Evolutionary conservation across 2,329 filamentous ascomycete species (phyloP), one percentile per base, ranked within the genome.

Genomic region (Microcyclospora tardicrescens): DNA sequence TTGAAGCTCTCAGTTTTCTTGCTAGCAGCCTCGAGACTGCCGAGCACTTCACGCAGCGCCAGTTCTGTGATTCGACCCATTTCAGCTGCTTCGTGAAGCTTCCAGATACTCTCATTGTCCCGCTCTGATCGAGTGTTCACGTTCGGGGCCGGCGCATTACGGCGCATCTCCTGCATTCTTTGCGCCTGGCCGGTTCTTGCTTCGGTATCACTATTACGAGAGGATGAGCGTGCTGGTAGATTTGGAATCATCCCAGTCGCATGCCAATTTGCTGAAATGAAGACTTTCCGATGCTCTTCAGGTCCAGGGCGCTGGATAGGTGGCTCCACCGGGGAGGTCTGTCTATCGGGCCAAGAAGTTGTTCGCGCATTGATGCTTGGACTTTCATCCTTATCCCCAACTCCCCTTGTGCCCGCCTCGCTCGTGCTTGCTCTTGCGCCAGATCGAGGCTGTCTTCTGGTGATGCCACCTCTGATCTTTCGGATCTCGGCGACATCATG

Each of bases 401-500:
- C 12, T 16, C 34, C 31, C 43, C 38, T 36, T 34, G 32, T 35
- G 35, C 42, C 35, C 28, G 40, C 33, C 32, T 41, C 40, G 35
- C 38, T 44, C 16, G 35, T 35, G 24, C 34, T 39, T 6, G 42
- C 35, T 43, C 51, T 55, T 30, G 47, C 35, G 30, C 49, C 51
- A 32, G 50, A 75, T 52, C 84, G 75, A 2, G 84, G 79, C 57
- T 94, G 85, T 43, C 89, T 73, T 46, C 89, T 72, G 16, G 89
- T 96, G 60, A 96, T 93, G 44, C 77, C 74, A 33, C 84, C 84
- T 38, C 89, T 77, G 53, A 93, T 67, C 61, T 81, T 84, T 49
- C 75, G 74, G 53, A 96, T 96, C 60, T 84, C 84, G 6, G 89
- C 84, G 42, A 95, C 84, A 64, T 93, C 72, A 62, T 96, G 89